A percentile compares a stretch with the other conserved stretches of the same genome.
Conservation (phyloP, 768 basidiomycete species). For the Phlegmacium glaucopus region DNA sequence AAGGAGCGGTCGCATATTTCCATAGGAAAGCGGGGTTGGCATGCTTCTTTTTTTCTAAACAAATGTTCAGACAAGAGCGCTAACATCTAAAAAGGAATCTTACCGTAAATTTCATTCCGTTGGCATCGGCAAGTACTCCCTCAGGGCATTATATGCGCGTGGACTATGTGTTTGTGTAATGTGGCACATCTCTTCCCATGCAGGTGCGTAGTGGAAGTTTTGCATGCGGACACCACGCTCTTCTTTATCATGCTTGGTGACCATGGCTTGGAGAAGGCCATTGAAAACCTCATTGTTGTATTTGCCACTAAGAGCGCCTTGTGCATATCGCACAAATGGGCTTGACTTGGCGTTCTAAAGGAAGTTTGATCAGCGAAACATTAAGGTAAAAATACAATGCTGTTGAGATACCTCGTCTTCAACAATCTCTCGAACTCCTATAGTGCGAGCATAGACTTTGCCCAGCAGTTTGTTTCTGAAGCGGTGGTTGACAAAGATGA, state of each 20-base stretch:
- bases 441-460: not conserved
- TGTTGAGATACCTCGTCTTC: slow-evolving; percentile 3
- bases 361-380: not conserved
- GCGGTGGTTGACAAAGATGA: not conserved
- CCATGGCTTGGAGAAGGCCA: too few species aligned
- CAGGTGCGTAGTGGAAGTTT: slow-evolving; percentile 32
- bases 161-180: slow-evolving; percentile 24
- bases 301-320: too few species aligned
- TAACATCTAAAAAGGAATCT: not conserved
- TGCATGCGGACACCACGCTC: slow-evolving; percentile 27
- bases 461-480: not conserved
- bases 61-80: not conserved
- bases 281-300: too few species aligned
- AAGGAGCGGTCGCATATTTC: slow-evolving; percentile 16
- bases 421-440: not conserved
- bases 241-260: slow-evolving; percentile 18
- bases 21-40: slow-evolving; percentile 20
- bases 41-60: slow-evolving; percentile 1
- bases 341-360: slow-evolving; percentile 5
- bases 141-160: slow-evolving; percentile 19
- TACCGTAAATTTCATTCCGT: not conserved
- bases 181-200: slow-evolving; percentile 26
- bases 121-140: slow-evolving; percentile 6
- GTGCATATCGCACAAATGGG: slow-evolving; percentile 7
- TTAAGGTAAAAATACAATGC: not conserved